Percentiles rank a stretch among this genome's conserved stretches.
These are phyloP conservation scores for Cercospora sp. DNA, from an alignment of 2,329 filamentous ascomycete genomes.

Conservation along the genomic window DNA sequence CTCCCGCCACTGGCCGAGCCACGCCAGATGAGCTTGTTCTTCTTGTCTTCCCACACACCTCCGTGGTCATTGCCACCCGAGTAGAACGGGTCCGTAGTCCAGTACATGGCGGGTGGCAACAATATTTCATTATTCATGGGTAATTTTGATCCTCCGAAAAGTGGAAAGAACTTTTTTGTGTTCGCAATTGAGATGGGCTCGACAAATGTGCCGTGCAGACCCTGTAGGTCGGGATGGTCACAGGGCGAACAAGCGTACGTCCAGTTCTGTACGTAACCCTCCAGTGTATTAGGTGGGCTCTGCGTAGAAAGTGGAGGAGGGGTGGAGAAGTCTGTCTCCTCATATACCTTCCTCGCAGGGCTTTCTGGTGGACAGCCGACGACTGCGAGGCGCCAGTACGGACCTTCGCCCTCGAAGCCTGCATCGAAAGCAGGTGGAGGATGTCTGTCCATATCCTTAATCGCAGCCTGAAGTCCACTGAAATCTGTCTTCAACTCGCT, in stretches of 20 bases:
- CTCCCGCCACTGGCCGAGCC: slow-evolving; percentile 52
- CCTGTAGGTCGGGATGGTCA: slow-evolving; percentile 48
- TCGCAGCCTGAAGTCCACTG: slow-evolving; percentile 31
- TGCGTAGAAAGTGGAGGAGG: slow-evolving; percentile 40
- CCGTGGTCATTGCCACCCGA: slow-evolving; percentile 45
- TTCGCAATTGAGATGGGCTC: slow-evolving; percentile 50
- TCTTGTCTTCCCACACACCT: slow-evolving; percentile 47
- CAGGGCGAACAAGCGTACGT: slow-evolving; percentile 50
- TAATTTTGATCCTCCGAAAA: slow-evolving; percentile 55
- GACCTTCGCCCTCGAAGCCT: slow-evolving; percentile 37
- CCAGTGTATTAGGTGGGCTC: slow-evolving; percentile 39
- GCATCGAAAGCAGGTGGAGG: slow-evolving; percentile 36
- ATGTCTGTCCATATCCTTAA: slow-evolving; percentile 33
- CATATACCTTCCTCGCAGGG: slow-evolving; percentile 40
- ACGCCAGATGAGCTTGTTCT: slow-evolving; percentile 48
- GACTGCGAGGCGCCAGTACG: slow-evolving; percentile 48
- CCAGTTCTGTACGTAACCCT: slow-evolving; percentile 53
- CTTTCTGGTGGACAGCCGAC: slow-evolving; percentile 46
- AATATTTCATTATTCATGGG: slow-evolving; percentile 56
- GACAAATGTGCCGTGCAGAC: slow-evolving; percentile 52
- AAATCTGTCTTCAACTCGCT: slow-evolving; percentile 38
- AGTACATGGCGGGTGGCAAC: slow-evolving; percentile 54
- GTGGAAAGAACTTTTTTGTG: slow-evolving; percentile 49
- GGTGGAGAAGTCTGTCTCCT: slow-evolving; percentile 42
- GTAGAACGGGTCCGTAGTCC: slow-evolving; percentile 48